Percentiles rank a stretch among this genome's conserved stretches.
Conservation (phyloP, 768 basidiomycete species). For the Podaxis rugospora region DNA sequence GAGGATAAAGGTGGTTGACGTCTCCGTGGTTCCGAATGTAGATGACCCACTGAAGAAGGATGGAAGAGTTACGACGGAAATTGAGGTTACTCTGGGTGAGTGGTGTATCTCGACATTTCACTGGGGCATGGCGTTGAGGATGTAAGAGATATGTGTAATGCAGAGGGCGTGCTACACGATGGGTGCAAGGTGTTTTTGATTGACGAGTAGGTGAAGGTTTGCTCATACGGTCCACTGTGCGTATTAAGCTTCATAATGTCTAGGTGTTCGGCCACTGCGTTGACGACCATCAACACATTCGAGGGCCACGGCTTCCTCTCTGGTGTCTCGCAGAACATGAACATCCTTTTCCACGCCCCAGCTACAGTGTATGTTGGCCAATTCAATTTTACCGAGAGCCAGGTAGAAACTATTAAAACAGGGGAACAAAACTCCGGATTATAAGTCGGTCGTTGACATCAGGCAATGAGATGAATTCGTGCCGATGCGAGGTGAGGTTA, state of each 20-base stretch:
- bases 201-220: conserved; percentile 34
- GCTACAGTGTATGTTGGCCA: conserved; percentile 29
- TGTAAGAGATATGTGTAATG: conserved; percentile 41
- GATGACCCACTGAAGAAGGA: conserved; percentile 32
- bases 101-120: conserved; percentile 4
- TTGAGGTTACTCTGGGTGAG: conserved; percentile 42
- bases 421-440: conserved; percentile 37
- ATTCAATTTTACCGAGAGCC: neutral
- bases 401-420: conserved; percentile 13
- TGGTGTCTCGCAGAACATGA: conserved; percentile 43
- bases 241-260: neutral
- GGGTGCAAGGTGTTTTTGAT: conserved; percentile 40
- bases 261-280: conserved; percentile 39
- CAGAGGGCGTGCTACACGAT: conserved; percentile 30
- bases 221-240: neutral
- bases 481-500: conserved; percentile 18
- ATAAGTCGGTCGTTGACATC: conserved; percentile 21
- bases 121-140: neutral
- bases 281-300: conserved; percentile 28
- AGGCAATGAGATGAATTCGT: conserved; percentile 16
- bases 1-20: conserved; percentile 31
- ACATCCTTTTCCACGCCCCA: conserved; percentile 39
- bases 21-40: conserved; percentile 31
- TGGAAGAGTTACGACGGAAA: conserved; percentile 35
- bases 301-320: conserved; percentile 23